Evolutionary conservation across 2,329 filamentous ascomycete species (phyloP).

Genomic region (Stromatinia cepivora): DNA sequence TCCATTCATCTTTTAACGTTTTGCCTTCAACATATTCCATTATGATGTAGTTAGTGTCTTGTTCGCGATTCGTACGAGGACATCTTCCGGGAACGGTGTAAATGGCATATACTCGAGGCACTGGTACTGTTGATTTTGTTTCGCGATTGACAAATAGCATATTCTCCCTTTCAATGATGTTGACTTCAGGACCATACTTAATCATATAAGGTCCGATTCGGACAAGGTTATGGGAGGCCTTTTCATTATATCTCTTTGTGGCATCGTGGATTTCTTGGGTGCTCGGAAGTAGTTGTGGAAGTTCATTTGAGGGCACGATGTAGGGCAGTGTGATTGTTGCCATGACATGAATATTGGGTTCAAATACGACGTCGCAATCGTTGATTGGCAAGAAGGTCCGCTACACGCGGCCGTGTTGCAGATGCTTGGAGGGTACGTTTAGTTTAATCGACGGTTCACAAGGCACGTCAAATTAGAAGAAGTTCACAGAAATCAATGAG

Average conservation of each 20-base stretch:
- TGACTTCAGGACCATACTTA: conserved; percentile 36
- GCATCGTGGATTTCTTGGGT: conserved; percentile 32
- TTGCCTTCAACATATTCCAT: conserved; percentile 40
- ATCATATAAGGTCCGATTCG: conserved; percentile 25
- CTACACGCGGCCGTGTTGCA: no score
- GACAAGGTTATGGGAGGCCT: conserved; percentile 30
- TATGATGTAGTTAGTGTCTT: conserved; percentile 38
- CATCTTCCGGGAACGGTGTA: conserved; percentile 25
- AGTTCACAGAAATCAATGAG: no score
- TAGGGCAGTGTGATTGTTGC: conserved; percentile 29
- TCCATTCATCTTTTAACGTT: conserved; percentile 34
- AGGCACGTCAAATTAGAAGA: no score
- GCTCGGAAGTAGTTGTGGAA: conserved; percentile 33
- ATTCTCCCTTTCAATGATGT: conserved; percentile 40
- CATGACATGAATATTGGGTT: conserved; percentile 25
- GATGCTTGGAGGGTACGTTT: no score
- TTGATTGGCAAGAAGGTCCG: no score
- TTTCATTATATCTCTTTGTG: conserved; percentile 24
- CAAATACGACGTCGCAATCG: no score
- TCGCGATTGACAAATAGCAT: conserved; percentile 39
- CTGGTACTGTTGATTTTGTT: conserved; percentile 35
- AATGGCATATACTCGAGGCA: conserved; percentile 42
- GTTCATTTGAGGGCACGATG: conserved; percentile 25
- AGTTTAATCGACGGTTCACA: no score
- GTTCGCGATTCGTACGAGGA: conserved; percentile 24